These are phyloP conservation scores for Letharia columbiana DNA, from an alignment of 495 filamentous ascomycete genomes.

Conservation along the genomic window DNA sequence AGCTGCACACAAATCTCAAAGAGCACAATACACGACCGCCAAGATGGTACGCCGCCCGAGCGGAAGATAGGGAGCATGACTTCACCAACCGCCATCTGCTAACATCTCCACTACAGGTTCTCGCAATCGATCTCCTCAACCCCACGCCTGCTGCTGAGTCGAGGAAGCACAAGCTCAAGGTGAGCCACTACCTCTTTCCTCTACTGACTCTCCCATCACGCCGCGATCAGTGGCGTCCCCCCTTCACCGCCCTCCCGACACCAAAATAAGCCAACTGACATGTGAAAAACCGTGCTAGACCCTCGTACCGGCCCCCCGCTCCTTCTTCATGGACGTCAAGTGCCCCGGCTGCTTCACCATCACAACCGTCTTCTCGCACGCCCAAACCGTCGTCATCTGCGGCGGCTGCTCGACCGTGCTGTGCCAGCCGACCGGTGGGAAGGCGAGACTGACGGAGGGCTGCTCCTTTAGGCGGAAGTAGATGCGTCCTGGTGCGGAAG, in stretches of 20 bases:
- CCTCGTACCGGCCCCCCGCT: constrained; percentile 88
- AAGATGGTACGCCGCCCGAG: background rate
- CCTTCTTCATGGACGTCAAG: constrained; percentile 99
- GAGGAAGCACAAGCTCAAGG: constrained; percentile 99
- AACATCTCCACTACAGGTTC: constrained; percentile 56
- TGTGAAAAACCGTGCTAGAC: constrained; percentile 44
- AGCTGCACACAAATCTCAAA: background rate
- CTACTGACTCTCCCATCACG: too few species aligned
- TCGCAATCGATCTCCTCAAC: constrained; percentile 99
- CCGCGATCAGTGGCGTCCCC: background rate
- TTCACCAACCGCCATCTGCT: background rate
- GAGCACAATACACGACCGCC: background rate
- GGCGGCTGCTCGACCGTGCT: constrained; percentile 93
- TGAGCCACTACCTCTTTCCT: constrained; percentile 34
- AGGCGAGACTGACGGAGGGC: constrained; percentile 94
- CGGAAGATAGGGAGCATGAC: background rate
- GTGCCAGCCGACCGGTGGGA: constrained; percentile 97
- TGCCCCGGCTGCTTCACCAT: constrained; percentile 99
- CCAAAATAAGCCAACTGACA: constrained; percentile 16
- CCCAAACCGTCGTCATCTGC: constrained; percentile 99
- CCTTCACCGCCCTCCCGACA: background rate
- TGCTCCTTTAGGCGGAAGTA: constrained; percentile 99
- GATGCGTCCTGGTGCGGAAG: constrained; percentile 28
- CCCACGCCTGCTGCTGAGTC: constrained; percentile 90
- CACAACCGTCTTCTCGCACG: constrained; percentile 99